Evolutionary conservation across 1,284 basidiomycete genomes (phyloP).

Genomic region (Xanthoconium separans): DNA sequence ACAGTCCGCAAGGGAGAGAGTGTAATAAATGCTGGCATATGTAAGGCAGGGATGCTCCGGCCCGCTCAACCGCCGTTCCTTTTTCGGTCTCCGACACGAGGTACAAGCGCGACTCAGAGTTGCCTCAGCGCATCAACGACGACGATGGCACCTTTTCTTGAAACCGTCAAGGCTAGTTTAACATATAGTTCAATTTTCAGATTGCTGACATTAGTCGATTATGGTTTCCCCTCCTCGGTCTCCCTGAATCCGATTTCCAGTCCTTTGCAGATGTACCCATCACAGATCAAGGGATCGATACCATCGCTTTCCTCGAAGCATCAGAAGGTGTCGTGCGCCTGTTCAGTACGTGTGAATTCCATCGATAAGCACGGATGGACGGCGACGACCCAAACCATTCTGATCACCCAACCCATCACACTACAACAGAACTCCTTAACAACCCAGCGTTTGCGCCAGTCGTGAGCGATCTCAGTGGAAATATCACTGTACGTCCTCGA

Average conservation of each 20-base stretch:
- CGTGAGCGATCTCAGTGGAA: constrained; percentile 87
- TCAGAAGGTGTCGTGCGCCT: constrained; percentile 87
- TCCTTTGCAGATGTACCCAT: constrained; percentile 90
- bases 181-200: neutral
- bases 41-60: too few species aligned
- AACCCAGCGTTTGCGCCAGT: constrained; percentile 87
- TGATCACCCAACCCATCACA: neutral
- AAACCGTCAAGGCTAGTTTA: constrained; percentile 70
- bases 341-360: constrained; percentile 65
- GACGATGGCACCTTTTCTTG: constrained; percentile 83
- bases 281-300: constrained; percentile 88
- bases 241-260: constrained; percentile 39
- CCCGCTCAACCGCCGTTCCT: too few species aligned
- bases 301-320: constrained; percentile 86
- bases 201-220: neutral
- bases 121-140: neutral
- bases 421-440: constrained; percentile 75
- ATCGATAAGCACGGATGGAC: neutral
- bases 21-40: too few species aligned
- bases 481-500: constrained; percentile 68
- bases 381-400: neutral
- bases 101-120: too few species aligned
- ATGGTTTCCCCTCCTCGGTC: neutral
- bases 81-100: too few species aligned
- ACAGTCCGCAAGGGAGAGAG: too few species aligned